phyloP scores from a whole-genome alignment of 2,329 filamentous ascomycete species.

The Colletotrichum sp. region DNA sequence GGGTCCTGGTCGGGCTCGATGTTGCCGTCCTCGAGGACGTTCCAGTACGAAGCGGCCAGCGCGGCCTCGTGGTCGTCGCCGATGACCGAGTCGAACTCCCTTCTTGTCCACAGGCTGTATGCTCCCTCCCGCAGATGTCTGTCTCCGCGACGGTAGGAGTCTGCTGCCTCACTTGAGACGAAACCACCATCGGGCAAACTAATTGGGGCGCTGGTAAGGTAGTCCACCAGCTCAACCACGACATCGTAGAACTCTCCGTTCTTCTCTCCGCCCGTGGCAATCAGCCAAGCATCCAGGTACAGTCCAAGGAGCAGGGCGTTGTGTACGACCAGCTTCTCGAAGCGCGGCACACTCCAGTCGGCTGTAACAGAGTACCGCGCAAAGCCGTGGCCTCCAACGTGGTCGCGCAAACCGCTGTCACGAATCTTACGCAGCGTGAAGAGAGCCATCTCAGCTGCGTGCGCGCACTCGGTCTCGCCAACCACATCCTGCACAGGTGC shows the following conservation, averaged over 20 bases:
- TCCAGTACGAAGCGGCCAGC: conserved; percentile 84
- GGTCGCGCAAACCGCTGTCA: conserved; percentile 60
- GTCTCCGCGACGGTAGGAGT: conserved; percentile 78
- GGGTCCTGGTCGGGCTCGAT: conserved; percentile 82
- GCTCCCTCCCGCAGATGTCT: conserved; percentile 87
- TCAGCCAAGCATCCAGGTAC: conserved; percentile 85
- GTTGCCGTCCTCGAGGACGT: conserved; percentile 84
- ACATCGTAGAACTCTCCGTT: conserved; percentile 77
- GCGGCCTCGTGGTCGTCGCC: conserved; percentile 54
- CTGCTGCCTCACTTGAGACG: conserved; percentile 87
- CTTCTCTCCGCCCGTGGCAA: conserved; percentile 47
- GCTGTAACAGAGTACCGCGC: conserved; percentile 84
- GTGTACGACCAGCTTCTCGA: conserved; percentile 96
- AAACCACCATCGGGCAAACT: conserved; percentile 75
- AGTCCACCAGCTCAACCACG: conserved; percentile 84
- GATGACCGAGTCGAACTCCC: conserved; percentile 82
- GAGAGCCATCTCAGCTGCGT: conserved; percentile 79
- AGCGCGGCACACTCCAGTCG: conserved; percentile 94
- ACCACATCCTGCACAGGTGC: conserved; percentile 82
- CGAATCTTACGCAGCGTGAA: conserved; percentile 79
- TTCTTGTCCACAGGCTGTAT: conserved; percentile 91
- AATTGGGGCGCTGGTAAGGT: conserved; percentile 77
- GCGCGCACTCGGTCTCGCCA: conserved; percentile 77
- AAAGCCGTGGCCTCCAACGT: conserved; percentile 60
- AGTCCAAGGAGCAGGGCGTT: conserved; percentile 85